phyloP scores from a whole-genome alignment of 768 basidiomycete species.

The Tulasnella sp. region DNA sequence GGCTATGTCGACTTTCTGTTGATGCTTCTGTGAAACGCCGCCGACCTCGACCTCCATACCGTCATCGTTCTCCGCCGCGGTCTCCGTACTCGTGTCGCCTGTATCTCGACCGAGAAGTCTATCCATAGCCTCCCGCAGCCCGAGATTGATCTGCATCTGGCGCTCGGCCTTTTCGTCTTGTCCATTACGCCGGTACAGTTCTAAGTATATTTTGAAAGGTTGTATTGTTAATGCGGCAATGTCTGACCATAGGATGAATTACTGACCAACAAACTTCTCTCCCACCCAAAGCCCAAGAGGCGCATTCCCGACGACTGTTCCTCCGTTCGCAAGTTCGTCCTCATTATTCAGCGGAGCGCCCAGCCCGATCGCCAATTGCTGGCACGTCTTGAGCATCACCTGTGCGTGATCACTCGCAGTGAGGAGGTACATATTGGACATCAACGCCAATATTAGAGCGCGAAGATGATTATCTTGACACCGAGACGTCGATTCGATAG shows the following conservation, averaged over 20 bases:
- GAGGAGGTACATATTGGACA: constrained; percentile 58
- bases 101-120: neutral
- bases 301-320: constrained; percentile 41
- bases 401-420: constrained; percentile 59
- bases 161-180: constrained; percentile 1
- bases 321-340: constrained; percentile 1
- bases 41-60: neutral
- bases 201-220: neutral
- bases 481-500: constrained; percentile 44
- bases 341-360: constrained; percentile 32
- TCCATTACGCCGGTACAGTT: constrained; percentile 6
- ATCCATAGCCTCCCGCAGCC: neutral
- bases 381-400: constrained; percentile 53
- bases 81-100: neutral
- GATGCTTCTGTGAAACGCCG: too few relatives aligned
- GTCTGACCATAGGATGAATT: neutral
- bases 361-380: constrained; percentile 59
- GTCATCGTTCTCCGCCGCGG: neutral
- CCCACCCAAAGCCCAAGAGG: constrained; percentile 62
- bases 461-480: constrained; percentile 65
- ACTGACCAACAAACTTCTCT: constrained; percentile 52
- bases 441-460: constrained; percentile 54
- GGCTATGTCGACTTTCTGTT: too few relatives aligned
- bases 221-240: neutral
- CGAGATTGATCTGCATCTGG: constrained; percentile 6